Base-by-base conservation (phyloP, 108 stramenopile genomes). In the Craspedostauros australis region DNA sequence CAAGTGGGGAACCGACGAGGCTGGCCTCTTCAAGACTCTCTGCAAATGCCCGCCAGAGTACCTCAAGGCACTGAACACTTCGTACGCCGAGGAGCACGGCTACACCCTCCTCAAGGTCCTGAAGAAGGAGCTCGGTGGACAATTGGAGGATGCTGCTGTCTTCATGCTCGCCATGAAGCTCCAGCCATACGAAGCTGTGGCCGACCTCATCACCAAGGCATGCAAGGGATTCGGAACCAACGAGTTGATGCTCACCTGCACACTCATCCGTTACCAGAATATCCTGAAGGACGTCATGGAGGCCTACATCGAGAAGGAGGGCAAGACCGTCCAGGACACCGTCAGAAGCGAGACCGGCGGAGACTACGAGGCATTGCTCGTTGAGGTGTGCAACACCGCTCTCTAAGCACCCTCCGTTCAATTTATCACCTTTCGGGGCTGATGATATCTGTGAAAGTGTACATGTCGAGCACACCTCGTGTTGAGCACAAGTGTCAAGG, bases 211-310 rank as follows among this genome's bases (percentile, higher is more conserved):
- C 64, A 76, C 79, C 30, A 39, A 30, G 7, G 72, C 77, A 14
- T 79, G 75, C 42, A 60, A 72, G 3, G 77, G 77, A 9, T 42
- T 76, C 15, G 77, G 82, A 11, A 83, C 77, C 1, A 75, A 83
- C 47, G 77, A 83, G 36, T 32, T 76, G 19, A 59, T 76, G 19
- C 46, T 83, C 34, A 66, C 57, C 24, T 61, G 66, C 49, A 60
- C 68, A 12, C 59, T 83, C 21, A 64, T 83, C 60, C 68, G 82
- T 25, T 83, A 67, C 64, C 75, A 76, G 45, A 25, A 44, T 4
- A 45, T 69, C 24, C 27, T 82, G 38, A 60, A 50, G n/a, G 34
- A 53, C 12, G 81, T 82, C n/a, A 62, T 58, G 57, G 57, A 42
- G 1, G 82, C 68, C 19, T 72, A 70, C 57, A 46, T 62, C 18